These are phyloP conservation scores for Neurospora sp. DNA, from an alignment of 495 filamentous ascomycete genomes.

Conservation along the genomic window DNA sequence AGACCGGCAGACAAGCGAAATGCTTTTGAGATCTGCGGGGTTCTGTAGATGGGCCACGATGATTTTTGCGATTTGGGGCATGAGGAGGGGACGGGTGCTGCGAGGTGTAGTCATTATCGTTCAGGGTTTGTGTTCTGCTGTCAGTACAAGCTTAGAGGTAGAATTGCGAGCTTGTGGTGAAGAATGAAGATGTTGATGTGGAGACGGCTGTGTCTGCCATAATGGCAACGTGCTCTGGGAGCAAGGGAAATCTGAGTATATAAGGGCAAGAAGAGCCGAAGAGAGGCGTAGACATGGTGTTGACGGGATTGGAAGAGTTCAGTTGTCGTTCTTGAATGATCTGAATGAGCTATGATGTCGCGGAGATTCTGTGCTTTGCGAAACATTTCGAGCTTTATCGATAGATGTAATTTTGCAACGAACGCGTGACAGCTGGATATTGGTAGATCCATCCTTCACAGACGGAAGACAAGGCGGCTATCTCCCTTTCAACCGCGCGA, in stretches of 20 bases:
- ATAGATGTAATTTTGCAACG: background rate
- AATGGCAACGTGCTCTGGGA: no score
- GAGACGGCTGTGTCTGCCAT: background rate
- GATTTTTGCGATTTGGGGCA: background rate
- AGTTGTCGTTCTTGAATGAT: no score
- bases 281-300: no score
- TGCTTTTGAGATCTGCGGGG: background rate
- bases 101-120: background rate
- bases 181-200: background rate
- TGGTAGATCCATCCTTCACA: background rate
- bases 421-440: background rate
- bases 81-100: background rate
- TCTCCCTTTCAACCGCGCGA: no score
- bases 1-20: background rate
- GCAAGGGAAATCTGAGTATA: background rate
- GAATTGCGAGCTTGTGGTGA: background rate
- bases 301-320: no score
- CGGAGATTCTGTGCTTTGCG: no score
- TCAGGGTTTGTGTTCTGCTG: background rate
- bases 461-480: background rate
- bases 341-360: no score
- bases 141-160: background rate
- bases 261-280: background rate
- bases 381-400: no score
- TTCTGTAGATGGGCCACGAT: background rate